Evolutionary conservation across 2,329 filamentous ascomycete genomes (phyloP).

Genomic region (Thielaviopsis cerberus): DNA sequence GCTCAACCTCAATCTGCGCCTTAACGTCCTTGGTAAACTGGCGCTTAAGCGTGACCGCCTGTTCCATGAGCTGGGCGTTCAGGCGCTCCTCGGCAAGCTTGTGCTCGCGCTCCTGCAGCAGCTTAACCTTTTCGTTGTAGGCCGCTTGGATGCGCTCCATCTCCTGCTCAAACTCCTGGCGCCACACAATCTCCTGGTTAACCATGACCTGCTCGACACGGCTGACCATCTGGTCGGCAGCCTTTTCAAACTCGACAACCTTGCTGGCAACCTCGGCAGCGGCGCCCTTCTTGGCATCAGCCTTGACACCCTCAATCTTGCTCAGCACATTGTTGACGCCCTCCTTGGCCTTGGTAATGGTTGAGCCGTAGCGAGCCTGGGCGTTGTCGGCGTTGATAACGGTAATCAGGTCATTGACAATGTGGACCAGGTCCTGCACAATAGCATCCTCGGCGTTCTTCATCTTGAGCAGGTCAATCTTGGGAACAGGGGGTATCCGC

Average conservation of each 20-base stretch:
- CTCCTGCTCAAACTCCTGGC: conserved; percentile 72
- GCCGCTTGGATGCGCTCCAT: conserved; percentile 57
- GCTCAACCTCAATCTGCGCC: conserved; percentile 71
- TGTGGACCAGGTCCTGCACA: conserved; percentile 82
- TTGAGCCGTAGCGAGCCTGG: conserved; percentile 55
- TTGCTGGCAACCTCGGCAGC: conserved; percentile 57
- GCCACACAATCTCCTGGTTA: conserved; percentile 64
- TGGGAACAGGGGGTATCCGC: conserved; percentile 41
- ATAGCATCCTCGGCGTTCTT: conserved; percentile 65
- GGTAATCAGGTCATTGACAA: conserved; percentile 88
- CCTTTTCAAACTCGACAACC: conserved; percentile 63
- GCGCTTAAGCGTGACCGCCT: conserved; percentile 74
- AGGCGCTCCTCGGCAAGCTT: conserved; percentile 68
- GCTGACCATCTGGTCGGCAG: conserved; percentile 69
- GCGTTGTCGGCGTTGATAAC: conserved; percentile 78
- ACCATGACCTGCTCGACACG: conserved; percentile 73
- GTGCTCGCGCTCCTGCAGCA: conserved; percentile 61
- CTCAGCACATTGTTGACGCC: conserved; percentile 61
- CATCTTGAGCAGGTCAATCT: conserved; percentile 62
- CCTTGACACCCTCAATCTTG: conserved; percentile 59
- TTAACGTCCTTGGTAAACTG: conserved; percentile 64
- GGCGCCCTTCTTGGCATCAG: conserved; percentile 48
- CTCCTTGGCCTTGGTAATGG: conserved; percentile 69
- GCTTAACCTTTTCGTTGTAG: conserved; percentile 64
- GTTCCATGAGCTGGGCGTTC: conserved; percentile 72